These are phyloP conservation scores for Carex scoparia DNA, from an alignment of 176 grass and related monocot species.

Conservation along the genomic window DNA sequence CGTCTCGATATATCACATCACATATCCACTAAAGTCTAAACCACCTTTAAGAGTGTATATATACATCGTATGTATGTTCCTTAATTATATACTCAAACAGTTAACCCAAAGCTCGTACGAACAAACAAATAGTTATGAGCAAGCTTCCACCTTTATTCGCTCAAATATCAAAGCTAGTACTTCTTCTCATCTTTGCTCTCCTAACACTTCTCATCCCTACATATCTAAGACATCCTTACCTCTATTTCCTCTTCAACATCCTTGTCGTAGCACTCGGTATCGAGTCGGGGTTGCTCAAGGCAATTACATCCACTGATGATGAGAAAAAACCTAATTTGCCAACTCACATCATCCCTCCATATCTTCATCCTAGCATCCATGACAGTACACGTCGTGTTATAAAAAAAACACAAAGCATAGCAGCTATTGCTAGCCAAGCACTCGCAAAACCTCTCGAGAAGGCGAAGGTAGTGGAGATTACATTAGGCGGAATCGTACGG, in stretches of 20 bases:
- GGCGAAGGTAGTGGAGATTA: neutral
- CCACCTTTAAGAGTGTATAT: neutral
- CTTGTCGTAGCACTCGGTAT: constrained; percentile 47
- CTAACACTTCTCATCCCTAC: constrained; percentile 37
- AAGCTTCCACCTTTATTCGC: constrained; percentile 22
- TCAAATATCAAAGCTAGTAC: constrained; percentile 37
- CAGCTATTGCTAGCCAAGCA: constrained; percentile 2
- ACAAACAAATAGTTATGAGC: constrained; percentile 9
- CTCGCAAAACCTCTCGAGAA: neutral
- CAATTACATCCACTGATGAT: constrained; percentile 26
- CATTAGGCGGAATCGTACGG: neutral
- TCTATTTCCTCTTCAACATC: constrained; percentile 70
- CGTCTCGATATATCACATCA: neutral
- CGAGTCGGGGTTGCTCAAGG: constrained; percentile 48
- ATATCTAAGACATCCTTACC: constrained; percentile 39
- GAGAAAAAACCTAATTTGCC: constrained; percentile 23
- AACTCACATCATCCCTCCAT: neutral
- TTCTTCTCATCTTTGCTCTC: constrained; percentile 43
- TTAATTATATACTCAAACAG: neutral
- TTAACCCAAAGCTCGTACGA: neutral
- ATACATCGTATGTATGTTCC: constrained; percentile 7
- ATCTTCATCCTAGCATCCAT: neutral
- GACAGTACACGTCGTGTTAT: neutral
- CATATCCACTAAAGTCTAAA: neutral
- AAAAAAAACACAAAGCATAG: constrained; percentile 1